Conservation (phyloP, 371 early-diverging fungal species). For the Saksenaea vasiformis region DNA sequence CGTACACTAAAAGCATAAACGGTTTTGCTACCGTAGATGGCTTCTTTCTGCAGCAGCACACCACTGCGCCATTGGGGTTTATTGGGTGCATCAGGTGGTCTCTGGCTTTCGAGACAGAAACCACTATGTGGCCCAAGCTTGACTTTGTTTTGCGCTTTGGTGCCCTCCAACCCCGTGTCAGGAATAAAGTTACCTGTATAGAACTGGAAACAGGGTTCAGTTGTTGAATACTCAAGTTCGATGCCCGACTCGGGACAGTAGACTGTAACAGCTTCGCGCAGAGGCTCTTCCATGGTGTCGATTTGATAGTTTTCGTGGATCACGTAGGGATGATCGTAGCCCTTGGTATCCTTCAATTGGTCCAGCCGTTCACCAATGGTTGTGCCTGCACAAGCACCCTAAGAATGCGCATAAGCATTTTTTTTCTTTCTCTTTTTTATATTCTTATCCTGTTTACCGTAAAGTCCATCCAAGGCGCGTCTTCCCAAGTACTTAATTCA, state of each 20-base stretch:
- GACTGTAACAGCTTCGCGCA: slow-evolving; percentile 45
- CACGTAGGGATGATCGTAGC: slow-evolving; percentile 72
- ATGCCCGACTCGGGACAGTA: slow-evolving; percentile 66
- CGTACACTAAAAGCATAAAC: slow-evolving; percentile 49
- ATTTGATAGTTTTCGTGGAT: slow-evolving; percentile 43
- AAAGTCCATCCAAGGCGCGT: slow-evolving; percentile 58
- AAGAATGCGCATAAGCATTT: neutral
- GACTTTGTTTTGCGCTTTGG: slow-evolving; percentile 34
- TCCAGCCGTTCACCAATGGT: slow-evolving; percentile 47
- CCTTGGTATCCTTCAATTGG: slow-evolving; percentile 37
- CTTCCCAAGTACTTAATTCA: slow-evolving; percentile 38
- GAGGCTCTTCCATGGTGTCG: slow-evolving; percentile 37
- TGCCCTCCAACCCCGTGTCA: slow-evolving; percentile 31
- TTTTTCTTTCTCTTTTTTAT: neutral
- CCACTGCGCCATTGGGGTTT: slow-evolving; percentile 53
- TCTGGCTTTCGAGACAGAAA: slow-evolving; percentile 70
- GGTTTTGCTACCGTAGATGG: slow-evolving; percentile 50
- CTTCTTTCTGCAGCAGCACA: slow-evolving; percentile 50
- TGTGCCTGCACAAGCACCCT: slow-evolving; percentile 40
- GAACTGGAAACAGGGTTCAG: slow-evolving; percentile 76
- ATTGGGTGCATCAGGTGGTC: slow-evolving; percentile 72
- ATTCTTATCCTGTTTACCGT: slow-evolving; percentile 34
- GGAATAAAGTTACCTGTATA: slow-evolving; percentile 72
- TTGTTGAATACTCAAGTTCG: slow-evolving; percentile 56
- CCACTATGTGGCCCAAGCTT: slow-evolving; percentile 48